Evolutionary conservation across 108 stramenopile species (phyloP).

Genomic region (Pseudonitzschia multiseries): DNA sequence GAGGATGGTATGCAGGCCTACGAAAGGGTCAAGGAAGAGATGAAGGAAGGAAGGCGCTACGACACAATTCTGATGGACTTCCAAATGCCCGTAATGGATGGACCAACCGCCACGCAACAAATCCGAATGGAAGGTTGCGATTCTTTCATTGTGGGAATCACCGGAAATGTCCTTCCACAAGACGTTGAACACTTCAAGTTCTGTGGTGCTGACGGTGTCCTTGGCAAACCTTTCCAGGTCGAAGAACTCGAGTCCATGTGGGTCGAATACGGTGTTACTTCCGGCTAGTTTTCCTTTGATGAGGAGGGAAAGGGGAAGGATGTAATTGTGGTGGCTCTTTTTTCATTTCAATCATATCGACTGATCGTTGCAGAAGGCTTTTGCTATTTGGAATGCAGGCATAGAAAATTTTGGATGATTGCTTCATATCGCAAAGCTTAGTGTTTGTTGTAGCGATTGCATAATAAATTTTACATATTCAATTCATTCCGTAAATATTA

Average conservation of each 20-base stretch:
- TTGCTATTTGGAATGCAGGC: too few species aligned
- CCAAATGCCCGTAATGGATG: constrained; percentile 48
- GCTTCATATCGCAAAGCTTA: too few species aligned
- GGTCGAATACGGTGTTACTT: constrained; percentile 5
- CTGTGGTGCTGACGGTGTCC: constrained; percentile 40
- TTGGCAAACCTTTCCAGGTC: constrained; percentile 41
- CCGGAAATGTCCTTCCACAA: constrained; percentile 44
- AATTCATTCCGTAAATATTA: too few species aligned
- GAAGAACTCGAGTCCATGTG: constrained; percentile 32
- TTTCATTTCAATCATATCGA: too few species aligned
- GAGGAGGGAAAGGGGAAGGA: too few species aligned
- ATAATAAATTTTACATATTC: too few species aligned
- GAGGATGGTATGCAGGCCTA: constrained; percentile 39
- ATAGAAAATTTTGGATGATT: too few species aligned
- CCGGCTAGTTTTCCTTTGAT: neutral
- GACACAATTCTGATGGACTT: constrained; percentile 47
- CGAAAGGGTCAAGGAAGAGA: constrained; percentile 19
- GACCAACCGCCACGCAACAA: constrained; percentile 31
- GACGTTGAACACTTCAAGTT: constrained; percentile 40
- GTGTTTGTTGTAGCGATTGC: too few species aligned
- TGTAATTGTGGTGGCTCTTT: neutral
- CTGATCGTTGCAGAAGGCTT: too few species aligned
- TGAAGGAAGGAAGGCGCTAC: constrained; percentile 8
- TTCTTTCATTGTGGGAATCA: constrained; percentile 39
- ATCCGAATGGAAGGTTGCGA: constrained; percentile 40